A percentile compares a stretch with the other conserved stretches of the same genome.
Evolutionary conservation across 1,284 basidiomycete genomes (phyloP).

Genomic region (Cutaneotrichosporon sp.): DNA sequence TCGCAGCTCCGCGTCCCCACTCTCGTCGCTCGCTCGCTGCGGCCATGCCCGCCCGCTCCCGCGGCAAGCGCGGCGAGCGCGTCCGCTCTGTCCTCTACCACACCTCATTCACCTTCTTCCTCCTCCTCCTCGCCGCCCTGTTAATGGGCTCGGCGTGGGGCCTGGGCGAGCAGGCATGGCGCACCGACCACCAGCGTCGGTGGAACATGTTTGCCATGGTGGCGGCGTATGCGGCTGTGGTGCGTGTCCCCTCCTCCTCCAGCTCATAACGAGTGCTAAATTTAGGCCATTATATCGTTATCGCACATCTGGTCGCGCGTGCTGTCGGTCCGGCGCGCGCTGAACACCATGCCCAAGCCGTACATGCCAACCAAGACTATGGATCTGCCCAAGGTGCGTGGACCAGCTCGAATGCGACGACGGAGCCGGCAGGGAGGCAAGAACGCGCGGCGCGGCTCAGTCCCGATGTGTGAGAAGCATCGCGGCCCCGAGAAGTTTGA

Average conservation of each 20-base stretch:
- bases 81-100: slow-evolving; percentile 47
- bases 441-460: too few relatives aligned
- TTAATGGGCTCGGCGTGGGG: slow-evolving; percentile 46
- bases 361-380: slow-evolving; percentile 63
- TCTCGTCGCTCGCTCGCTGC: too few relatives aligned
- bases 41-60: not conserved
- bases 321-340: slow-evolving; percentile 40
- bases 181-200: slow-evolving; percentile 38
- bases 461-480: too few relatives aligned
- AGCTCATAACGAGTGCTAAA: not conserved
- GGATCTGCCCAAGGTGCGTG: slow-evolving; percentile 71
- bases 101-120: slow-evolving; percentile 44
- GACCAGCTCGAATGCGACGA: not conserved
- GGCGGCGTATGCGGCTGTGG: slow-evolving; percentile 43
- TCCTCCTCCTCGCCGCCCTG: slow-evolving; percentile 41
- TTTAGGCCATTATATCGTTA: slow-evolving; percentile 37
- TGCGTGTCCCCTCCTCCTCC: slow-evolving; percentile 32
- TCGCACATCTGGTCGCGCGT: slow-evolving; percentile 44
- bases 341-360: slow-evolving; percentile 65
- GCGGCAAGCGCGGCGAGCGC: slow-evolving; percentile 9
- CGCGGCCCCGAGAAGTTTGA: too few relatives aligned
- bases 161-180: slow-evolving; percentile 47
- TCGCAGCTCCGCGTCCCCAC: not conserved
- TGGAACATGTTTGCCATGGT: slow-evolving; percentile 50
- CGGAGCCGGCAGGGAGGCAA: not conserved